phyloP scores from a whole-genome alignment of 495 filamentous ascomycete species.

The Daldinia decipiens region DNA sequence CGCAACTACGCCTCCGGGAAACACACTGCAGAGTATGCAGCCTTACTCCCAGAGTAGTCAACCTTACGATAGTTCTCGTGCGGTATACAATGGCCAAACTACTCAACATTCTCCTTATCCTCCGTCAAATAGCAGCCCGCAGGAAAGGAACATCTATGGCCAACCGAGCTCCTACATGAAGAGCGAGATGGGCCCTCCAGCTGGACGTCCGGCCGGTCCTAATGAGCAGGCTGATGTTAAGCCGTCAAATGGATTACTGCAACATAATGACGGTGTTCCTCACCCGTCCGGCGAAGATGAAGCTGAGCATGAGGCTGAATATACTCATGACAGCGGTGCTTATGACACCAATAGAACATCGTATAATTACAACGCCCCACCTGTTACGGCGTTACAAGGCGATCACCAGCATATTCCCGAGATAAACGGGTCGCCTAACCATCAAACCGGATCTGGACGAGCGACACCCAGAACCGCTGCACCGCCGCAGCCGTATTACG shows the following conservation, averaged over 20 bases:
- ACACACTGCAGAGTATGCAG: conserved; percentile 78
- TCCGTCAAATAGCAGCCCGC: conserved; percentile 68
- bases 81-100: conserved; percentile 82
- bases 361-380: conserved; percentile 77
- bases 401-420: conserved; percentile 88
- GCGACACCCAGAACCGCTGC: conserved; percentile 84
- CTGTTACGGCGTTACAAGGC: conserved; percentile 70
- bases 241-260: conserved; percentile 68
- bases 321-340: conserved; percentile 75
- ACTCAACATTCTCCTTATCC: conserved; percentile 76
- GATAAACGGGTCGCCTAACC: conserved; percentile 84
- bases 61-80: conserved; percentile 79
- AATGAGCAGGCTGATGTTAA: conserved; percentile 75
- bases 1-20: conserved; percentile 90
- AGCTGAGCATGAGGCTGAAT: conserved; percentile 79
- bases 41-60: conserved; percentile 75
- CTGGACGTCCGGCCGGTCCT: conserved; percentile 65
- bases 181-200: conserved; percentile 91
- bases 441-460: conserved; percentile 84
- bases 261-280: conserved; percentile 64
- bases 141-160: conserved; percentile 76
- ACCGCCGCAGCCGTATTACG: conserved; percentile 77
- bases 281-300: conserved; percentile 74
- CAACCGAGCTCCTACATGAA: conserved; percentile 79
- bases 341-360: conserved; percentile 76